Conservation (phyloP, 1,139 yeast species). For the Taphrina deformans region DNA sequence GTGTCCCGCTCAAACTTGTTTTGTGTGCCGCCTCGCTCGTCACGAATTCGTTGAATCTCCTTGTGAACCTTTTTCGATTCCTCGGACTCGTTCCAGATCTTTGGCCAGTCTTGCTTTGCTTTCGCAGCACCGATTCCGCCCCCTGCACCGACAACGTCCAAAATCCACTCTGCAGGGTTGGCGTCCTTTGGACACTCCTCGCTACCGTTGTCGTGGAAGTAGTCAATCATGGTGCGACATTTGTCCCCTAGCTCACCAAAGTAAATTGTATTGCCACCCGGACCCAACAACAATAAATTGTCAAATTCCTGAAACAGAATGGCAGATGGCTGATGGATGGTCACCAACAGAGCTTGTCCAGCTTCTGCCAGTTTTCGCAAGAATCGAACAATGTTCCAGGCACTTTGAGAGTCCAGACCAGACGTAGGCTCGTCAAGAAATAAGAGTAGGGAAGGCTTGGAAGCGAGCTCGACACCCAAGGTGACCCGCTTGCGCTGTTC, state of each 20-base stretch:
- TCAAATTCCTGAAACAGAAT: constrained; percentile 65
- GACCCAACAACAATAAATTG: constrained; percentile 65
- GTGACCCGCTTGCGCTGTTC: constrained; percentile 84
- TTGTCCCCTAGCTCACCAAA: constrained; percentile 75
- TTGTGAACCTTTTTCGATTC: constrained; percentile 51
- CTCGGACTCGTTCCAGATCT: constrained; percentile 63
- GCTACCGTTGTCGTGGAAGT: constrained; percentile 71
- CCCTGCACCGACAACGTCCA: constrained; percentile 76
- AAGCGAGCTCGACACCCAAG: constrained; percentile 73
- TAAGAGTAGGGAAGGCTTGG: constrained; percentile 67
- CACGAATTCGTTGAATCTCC: constrained; percentile 36
- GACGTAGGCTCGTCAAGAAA: constrained; percentile 82
- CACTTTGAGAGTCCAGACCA: constrained; percentile 79
- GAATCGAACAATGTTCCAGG: constrained; percentile 65
- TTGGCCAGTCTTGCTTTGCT: constrained; percentile 63
- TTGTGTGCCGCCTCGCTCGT: constrained; percentile 15
- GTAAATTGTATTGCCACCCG: constrained; percentile 76
- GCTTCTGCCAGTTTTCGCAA: constrained; percentile 59
- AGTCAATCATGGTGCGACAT: constrained; percentile 60
- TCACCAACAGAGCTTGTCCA: constrained; percentile 70
- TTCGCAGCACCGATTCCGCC: constrained; percentile 57
- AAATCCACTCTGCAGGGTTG: constrained; percentile 83
- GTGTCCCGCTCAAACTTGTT: constrained; percentile 24
- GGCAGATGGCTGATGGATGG: constrained; percentile 73
- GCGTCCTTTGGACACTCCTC: constrained; percentile 64